A percentile compares a stretch with the other conserved stretches of the same genome.
phyloP scores from a whole-genome alignment of 371 early-diverging fungal species.

The Parasitella parasitica region DNA sequence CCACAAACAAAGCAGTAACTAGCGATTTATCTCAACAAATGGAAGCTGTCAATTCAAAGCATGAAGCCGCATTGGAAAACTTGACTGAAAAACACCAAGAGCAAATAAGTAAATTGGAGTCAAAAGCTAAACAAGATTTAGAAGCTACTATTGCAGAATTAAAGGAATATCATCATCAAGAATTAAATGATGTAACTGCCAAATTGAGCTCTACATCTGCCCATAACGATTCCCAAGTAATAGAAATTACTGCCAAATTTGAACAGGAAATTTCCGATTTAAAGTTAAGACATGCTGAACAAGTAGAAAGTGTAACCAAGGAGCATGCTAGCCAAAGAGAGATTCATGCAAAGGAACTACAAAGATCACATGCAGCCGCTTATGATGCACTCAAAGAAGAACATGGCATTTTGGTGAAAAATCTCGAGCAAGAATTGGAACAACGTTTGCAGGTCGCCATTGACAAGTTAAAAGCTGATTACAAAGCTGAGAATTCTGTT shows the following conservation, averaged over 20 bases:
- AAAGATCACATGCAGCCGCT: constrained; percentile 1
- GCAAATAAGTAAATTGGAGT: neutral
- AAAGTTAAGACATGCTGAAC: constrained; percentile 27
- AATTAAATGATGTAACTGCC: neutral
- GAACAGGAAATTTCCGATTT: constrained; percentile 19
- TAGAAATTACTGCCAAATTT: neutral
- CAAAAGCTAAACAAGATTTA: neutral
- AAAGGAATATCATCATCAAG: constrained; percentile 1
- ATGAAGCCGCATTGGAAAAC: neutral
- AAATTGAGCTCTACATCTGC: neutral
- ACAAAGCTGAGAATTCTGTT: neutral
- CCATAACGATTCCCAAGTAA: neutral
- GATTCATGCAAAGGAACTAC: neutral
- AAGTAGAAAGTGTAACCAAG: constrained; percentile 9
- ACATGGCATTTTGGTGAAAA: constrained; percentile 5
- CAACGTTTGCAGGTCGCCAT: neutral
- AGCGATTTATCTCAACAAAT: neutral
- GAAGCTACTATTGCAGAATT: neutral
- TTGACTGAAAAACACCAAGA: neutral
- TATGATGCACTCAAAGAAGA: constrained; percentile 13
- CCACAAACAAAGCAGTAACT: neutral
- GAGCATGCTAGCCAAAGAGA: constrained; percentile 19
- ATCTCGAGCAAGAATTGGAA: neutral
- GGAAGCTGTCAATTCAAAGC: neutral
- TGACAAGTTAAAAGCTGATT: neutral